Evolutionary conservation across 176 grass and related monocot genomes (phyloP).

Genomic region (Puya raimondii): DNA sequence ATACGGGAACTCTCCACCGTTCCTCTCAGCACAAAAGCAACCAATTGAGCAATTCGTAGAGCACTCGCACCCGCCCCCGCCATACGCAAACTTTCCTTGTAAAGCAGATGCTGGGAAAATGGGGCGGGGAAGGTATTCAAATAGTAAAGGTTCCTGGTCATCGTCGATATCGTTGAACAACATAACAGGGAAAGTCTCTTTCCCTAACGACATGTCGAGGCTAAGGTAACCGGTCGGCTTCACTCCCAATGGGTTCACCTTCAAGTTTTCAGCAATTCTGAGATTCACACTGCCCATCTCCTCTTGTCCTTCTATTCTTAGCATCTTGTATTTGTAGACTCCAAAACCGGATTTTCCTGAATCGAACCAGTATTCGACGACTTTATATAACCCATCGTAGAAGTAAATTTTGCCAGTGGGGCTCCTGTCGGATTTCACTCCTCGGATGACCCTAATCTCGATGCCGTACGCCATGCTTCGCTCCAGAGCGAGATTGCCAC

Average conservation of each 20-base stretch:
- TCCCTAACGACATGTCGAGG: conserved; percentile 76
- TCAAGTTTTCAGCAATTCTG: conserved; percentile 60
- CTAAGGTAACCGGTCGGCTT: conserved; percentile 72
- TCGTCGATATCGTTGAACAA: conserved; percentile 87
- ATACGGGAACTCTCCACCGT: conserved; percentile 82
- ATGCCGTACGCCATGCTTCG: conserved; percentile 93
- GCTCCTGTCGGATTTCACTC: conserved; percentile 37
- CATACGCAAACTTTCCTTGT: conserved; percentile 54
- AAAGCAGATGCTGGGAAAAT: conserved; percentile 71
- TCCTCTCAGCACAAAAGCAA: conserved; percentile 69
- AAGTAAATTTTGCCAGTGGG: conserved; percentile 70
- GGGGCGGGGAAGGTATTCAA: conserved; percentile 66
- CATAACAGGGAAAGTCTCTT: conserved; percentile 52
- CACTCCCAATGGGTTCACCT: conserved; percentile 41
- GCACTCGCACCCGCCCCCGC: conserved; percentile 73
- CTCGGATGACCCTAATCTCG: conserved; percentile 86
- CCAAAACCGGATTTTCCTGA: conserved; percentile 77
- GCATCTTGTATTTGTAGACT: conserved; percentile 84
- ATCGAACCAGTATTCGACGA: conserved; percentile 80
- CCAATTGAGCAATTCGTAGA: conserved; percentile 49
- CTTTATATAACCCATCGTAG: conserved; percentile 92
- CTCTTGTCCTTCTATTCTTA: conserved; percentile 86
- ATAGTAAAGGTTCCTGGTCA: conserved; percentile 69
- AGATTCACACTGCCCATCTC: conserved; percentile 80
- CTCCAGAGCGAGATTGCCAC: conserved; percentile 85